These are phyloP conservation scores for Radiomyces spectabilis DNA, from an alignment of 192 early-diverging fungal genomes.

Conservation along the genomic window DNA sequence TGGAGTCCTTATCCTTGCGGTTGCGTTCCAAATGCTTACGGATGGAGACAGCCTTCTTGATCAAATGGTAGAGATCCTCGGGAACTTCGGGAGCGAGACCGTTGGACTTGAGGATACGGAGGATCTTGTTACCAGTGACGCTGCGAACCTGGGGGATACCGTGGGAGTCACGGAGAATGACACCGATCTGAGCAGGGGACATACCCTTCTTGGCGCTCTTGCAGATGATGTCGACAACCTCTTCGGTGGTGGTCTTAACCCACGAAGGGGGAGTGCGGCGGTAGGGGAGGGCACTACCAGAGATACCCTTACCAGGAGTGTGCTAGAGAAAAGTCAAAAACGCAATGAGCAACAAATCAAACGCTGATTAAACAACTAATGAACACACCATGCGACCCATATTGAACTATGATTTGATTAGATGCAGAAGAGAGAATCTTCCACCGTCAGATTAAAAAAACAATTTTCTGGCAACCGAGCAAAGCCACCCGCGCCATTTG, in stretches of 20 bases:
- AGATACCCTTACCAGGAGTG: conserved; percentile 92
- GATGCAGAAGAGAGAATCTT: no score
- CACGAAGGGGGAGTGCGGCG: conserved; percentile 77
- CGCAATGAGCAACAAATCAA: not conserved
- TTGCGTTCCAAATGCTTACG: conserved; percentile 96
- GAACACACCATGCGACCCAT: not conserved
- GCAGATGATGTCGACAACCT: conserved; percentile 96
- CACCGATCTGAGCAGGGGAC: conserved; percentile 98
- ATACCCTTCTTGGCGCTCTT: conserved; percentile 99
- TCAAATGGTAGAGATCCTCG: conserved; percentile 97
- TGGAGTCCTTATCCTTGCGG: conserved; percentile 95
- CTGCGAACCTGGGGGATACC: conserved; percentile 93
- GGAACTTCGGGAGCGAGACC: conserved; percentile 83
- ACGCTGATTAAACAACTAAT: no score
- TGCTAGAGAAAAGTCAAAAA: conserved; percentile 36
- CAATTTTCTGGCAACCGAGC: no score
- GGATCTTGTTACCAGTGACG: conserved; percentile 99
- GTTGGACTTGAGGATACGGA: conserved; percentile 97
- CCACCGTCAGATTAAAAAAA: no score
- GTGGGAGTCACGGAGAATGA: conserved; percentile 91
- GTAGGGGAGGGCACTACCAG: conserved; percentile 21
- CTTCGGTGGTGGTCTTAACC: conserved; percentile 95
- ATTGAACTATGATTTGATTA: not conserved
- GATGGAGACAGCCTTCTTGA: conserved; percentile 97
- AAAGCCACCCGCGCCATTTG: no score